A percentile compares a stretch with the other conserved stretches of the same genome.
Conservation (phyloP, 345 rosid genomes). For the Eucalyptus lansdowneana region DNA sequence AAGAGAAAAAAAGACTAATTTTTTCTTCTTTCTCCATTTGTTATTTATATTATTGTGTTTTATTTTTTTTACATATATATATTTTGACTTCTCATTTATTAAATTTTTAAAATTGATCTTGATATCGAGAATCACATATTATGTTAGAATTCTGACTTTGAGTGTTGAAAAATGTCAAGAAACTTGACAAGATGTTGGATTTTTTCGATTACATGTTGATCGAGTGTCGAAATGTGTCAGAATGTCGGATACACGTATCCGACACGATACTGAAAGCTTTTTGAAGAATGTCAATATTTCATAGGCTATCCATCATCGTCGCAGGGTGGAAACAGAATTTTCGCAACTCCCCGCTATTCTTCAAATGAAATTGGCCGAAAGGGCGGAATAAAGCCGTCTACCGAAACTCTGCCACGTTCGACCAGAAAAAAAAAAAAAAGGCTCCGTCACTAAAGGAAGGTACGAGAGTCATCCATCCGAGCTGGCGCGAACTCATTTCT, state of each 20-base stretch:
- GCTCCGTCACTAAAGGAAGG: neutral
- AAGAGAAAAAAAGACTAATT: too few species aligned
- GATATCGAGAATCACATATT: fast-evolving
- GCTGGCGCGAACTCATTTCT: neutral
- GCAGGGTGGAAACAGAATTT: neutral
- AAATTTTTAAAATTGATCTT: too few species aligned
- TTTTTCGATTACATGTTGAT: too few species aligned
- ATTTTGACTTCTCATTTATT: too few species aligned
- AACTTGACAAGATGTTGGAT: too few species aligned
- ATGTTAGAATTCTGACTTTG: too few species aligned
- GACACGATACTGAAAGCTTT: fast-evolving
- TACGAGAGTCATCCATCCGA: neutral
- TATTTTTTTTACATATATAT: too few species aligned
- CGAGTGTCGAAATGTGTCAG: fast-evolving
- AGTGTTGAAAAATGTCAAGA: fast-evolving
- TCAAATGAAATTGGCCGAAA: neutral
- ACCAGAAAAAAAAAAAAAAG: too few species aligned
- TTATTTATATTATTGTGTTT: too few species aligned
- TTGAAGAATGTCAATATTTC: fast-evolving
- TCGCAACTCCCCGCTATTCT: neutral
- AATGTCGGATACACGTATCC: fast-evolving
- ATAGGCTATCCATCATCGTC: neutral
- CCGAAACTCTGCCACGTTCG: neutral
- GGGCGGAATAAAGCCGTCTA: neutral
- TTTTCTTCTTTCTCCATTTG: too few species aligned